Evolutionary conservation across 2,329 filamentous ascomycete species (phyloP).

Genomic region (Trichoderma polysporum): DNA sequence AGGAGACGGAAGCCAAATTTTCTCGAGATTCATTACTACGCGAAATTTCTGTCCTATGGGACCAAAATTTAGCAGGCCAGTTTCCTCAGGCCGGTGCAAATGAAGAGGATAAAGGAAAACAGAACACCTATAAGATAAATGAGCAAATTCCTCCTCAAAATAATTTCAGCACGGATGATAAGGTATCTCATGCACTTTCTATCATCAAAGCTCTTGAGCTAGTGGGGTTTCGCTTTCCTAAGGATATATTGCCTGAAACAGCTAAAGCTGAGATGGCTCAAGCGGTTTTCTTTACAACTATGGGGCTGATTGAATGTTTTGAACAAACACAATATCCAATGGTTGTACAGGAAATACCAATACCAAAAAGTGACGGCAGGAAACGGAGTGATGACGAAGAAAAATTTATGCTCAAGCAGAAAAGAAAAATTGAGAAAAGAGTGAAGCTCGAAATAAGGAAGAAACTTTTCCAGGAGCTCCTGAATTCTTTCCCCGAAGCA

Average conservation of each 20-base stretch:
- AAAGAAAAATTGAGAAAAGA: neutral
- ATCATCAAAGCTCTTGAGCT: constrained; percentile 12
- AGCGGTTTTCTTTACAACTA: constrained; percentile 13
- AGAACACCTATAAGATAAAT: neutral
- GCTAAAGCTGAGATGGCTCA: constrained; percentile 16
- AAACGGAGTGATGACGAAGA: neutral
- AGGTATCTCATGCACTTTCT: constrained; percentile 1
- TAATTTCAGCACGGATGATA: neutral
- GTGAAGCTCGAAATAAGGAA: constrained; percentile 9
- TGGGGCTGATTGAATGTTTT: neutral
- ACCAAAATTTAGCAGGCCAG: neutral
- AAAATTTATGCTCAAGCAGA: neutral
- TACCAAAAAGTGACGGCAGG: neutral
- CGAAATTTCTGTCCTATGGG: constrained; percentile 3
- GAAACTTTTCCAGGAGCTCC: constrained; percentile 4
- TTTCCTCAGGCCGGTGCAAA: neutral
- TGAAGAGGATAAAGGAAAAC: neutral
- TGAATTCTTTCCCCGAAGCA: constrained; percentile 1
- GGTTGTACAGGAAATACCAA: neutral
- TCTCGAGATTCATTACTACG: neutral
- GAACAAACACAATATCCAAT: neutral
- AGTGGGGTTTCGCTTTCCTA: constrained; percentile 8
- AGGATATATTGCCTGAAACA: constrained; percentile 13
- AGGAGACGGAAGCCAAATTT: neutral
- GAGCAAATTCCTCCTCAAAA: neutral